Conservation (phyloP, 331 rosid genomes). For the Erythrophleum ivorense region DNA sequence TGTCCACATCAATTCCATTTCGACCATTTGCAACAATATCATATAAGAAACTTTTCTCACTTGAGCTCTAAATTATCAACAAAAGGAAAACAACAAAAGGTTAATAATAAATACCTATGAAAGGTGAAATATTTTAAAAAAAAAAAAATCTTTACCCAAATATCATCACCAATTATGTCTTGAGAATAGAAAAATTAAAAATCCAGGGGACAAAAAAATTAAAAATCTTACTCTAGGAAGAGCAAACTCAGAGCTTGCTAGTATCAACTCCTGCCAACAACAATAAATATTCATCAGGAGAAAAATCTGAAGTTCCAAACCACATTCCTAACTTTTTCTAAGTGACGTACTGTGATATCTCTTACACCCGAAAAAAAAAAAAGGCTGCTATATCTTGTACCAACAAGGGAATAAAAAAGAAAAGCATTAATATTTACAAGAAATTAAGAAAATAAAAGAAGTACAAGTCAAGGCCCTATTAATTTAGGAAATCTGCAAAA, state of each 20-base stretch:
- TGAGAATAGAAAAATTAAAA: slow-evolving; percentile 7
- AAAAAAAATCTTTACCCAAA: slow-evolving; percentile 19
- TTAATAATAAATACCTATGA: not conserved
- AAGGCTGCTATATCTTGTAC: not conserved
- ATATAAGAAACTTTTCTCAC: slow-evolving; percentile 81
- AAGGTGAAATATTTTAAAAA: not conserved
- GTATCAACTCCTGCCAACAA: slow-evolving; percentile 83
- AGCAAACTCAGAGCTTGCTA: slow-evolving; percentile 76
- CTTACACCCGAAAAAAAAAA: not conserved
- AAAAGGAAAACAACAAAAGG: not conserved
- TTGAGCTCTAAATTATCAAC: slow-evolving; percentile 60
- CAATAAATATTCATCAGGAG: slow-evolving; percentile 37
- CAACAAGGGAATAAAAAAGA: not conserved
- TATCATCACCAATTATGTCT: not conserved
- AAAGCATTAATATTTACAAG: not conserved
- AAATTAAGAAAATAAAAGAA: slow-evolving; percentile 16
- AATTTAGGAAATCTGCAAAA: slow-evolving; percentile 21
- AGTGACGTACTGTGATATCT: slow-evolving; percentile 22
- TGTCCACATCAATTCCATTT: slow-evolving; percentile 98
- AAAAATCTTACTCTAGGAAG: slow-evolving; percentile 58
- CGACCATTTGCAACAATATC: slow-evolving; percentile 99
- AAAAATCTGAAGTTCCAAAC: slow-evolving; percentile 25
- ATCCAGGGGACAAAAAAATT: not conserved
- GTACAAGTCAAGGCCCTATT: not conserved
- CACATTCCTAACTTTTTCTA: slow-evolving; percentile 1